Evolutionary conservation across 768 basidiomycete genomes (phyloP), one percentile per base, ranked within the genome.

Genomic region (Podaxis pistillaris): DNA sequence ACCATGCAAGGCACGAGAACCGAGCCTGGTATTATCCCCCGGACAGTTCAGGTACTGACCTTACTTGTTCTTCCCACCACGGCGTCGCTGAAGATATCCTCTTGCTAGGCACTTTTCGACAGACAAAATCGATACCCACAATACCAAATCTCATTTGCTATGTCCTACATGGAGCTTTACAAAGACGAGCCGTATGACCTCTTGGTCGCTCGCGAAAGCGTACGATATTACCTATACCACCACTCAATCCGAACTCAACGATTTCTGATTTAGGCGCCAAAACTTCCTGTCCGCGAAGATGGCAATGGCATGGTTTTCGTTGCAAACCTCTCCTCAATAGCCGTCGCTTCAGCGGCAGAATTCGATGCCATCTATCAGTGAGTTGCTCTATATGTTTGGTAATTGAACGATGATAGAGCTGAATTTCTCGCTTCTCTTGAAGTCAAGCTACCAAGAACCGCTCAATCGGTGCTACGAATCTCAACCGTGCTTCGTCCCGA

Each of bases 181-280:
- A 92, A 91, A 69, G 93, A 96, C 69, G 94, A 96, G 65, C 89
- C 91, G 2, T 95, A 91, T 68, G 94, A 95, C 70, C 81, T 96
- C 26, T 81, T 96, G 2, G 91, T 91, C 1, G 78, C 83, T 56
- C 79, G 89, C 56, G 89, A 89, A 62, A 85, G 80, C 59, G 89
- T 89, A 68, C 22, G 85, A 78, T 30, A 33, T 30, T 44, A 6
- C 19, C 22, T 57, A 26, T 50, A 47, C 36, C 15, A 26, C 22
- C 49, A 17, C 40, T 55, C 46, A 37, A 19, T 30, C 51, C 41
- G 52, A n/a, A 41, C 57, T 66, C 24, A 66, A 51, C 55, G 22
- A 44, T 13, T 47, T 28, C 53, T 57, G 24, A 12, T 41, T 30
- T 37, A 83, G 81, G 81, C 82, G 9, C 79, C 78, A 0, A 83